phyloP scores from a whole-genome alignment of 495 filamentous ascomycete genomes.

The Aspergillus leporis region DNA sequence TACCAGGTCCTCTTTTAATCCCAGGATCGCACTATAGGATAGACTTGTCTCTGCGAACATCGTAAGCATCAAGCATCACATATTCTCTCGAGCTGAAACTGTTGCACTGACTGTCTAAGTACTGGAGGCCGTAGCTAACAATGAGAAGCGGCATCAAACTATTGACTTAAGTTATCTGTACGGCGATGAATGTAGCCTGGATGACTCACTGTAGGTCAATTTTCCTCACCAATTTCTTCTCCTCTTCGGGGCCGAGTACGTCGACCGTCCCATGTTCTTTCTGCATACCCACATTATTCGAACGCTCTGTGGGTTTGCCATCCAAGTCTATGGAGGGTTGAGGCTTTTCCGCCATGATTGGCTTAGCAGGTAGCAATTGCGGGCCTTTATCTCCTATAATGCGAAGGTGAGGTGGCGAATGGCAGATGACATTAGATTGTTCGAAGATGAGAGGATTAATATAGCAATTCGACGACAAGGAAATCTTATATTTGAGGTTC shows the following conservation, averaged over 20 bases:
- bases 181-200: neutral
- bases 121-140: constrained; percentile 18
- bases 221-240: constrained; percentile 16
- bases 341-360: constrained; percentile 2
- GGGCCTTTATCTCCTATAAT: neutral
- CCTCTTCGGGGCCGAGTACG: constrained; percentile 8
- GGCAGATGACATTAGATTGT: neutral
- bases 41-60: constrained; percentile 38
- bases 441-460: no score
- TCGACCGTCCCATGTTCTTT: constrained; percentile 8
- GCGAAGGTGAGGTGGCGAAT: neutral
- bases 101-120: constrained; percentile 18
- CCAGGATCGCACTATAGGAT: constrained; percentile 51
- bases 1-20: constrained; percentile 43
- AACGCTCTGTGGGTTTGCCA: neutral
- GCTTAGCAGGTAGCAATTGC: neutral
- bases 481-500: no score
- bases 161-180: neutral
- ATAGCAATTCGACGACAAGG: no score
- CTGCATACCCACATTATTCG: neutral
- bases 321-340: neutral
- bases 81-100: neutral
- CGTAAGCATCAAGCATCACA: neutral
- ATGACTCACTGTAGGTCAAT: constrained; percentile 16
- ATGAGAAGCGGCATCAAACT: constrained; percentile 21